These are phyloP conservation scores for Sutorius eximius DNA, from an alignment of 1,284 basidiomycete species.

Conservation along the genomic window DNA sequence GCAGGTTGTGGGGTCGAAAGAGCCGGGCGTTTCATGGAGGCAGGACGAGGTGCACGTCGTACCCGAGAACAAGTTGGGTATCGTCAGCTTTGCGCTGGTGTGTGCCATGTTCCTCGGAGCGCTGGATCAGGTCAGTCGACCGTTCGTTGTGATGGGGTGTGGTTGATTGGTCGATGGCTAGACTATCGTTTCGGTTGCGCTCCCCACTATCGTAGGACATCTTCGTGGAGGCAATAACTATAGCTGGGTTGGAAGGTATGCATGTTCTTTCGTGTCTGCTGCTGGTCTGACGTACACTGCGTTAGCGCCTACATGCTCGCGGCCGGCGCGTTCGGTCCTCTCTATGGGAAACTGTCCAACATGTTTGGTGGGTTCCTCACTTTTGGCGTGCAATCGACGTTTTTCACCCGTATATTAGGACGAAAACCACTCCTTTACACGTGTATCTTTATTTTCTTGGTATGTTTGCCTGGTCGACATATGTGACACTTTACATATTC, in stretches of 20 bases:
- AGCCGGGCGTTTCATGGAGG: conserved; percentile 52
- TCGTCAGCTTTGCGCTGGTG: conserved; percentile 57
- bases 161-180: conserved; percentile 25
- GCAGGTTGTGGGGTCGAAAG: background rate
- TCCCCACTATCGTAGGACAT: conserved; percentile 71
- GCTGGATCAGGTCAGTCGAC: conserved; percentile 49
- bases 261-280: conserved; percentile 22
- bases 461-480: conserved; percentile 31
- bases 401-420: conserved; percentile 37
- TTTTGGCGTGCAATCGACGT: conserved; percentile 45
- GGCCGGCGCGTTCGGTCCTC: conserved; percentile 61
- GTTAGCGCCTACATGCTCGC: conserved; percentile 72
- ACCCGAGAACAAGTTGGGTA: conserved; percentile 52
- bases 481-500: background rate
- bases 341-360: conserved; percentile 78
- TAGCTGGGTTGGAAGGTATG: conserved; percentile 74
- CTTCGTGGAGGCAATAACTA: conserved; percentile 70
- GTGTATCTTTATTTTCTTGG: conserved; percentile 71
- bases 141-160: background rate
- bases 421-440: conserved; percentile 62
- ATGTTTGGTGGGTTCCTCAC: conserved; percentile 38
- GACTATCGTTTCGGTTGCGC: conserved; percentile 75
- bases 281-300: background rate
- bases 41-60: conserved; percentile 50
- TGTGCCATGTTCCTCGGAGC: conserved; percentile 57